Evolutionary conservation across 331 rosid species (phyloP).

Genomic region (Acacia concinna): DNA sequence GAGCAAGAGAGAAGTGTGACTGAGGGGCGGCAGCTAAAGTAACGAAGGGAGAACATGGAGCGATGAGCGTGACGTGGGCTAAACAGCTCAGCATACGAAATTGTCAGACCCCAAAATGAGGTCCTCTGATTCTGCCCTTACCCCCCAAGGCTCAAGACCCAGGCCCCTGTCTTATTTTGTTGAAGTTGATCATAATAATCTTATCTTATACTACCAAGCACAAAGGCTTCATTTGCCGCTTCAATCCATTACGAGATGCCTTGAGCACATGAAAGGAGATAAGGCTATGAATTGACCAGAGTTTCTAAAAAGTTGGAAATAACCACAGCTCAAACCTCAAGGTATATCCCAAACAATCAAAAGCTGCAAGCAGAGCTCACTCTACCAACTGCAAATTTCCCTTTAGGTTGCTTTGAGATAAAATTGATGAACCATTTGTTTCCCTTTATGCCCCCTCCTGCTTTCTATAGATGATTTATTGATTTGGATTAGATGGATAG

Average conservation of each 20-base stretch:
- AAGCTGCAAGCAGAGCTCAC: background rate
- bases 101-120: conserved; percentile 21
- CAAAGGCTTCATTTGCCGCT: background rate
- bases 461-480: background rate
- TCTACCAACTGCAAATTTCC: background rate
- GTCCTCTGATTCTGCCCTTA: conserved; percentile 7
- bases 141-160: no score
- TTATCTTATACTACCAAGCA: no score
- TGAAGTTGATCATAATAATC: no score
- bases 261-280: background rate
- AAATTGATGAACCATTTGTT: background rate
- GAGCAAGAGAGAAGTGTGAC: background rate
- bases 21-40: conserved; percentile 12
- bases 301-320: no score
- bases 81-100: conserved; percentile 3
- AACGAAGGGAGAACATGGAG: conserved; percentile 22
- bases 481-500: background rate
- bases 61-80: conserved; percentile 21
- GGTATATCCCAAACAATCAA: background rate
- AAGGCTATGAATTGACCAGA: no score
- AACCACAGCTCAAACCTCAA: background rate
- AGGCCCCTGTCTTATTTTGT: no score
- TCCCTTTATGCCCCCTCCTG: background rate
- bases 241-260: background rate
- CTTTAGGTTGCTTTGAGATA: background rate